Conservation (phyloP, 768 basidiomycete species). For the Filobasidium floriforme region DNA sequence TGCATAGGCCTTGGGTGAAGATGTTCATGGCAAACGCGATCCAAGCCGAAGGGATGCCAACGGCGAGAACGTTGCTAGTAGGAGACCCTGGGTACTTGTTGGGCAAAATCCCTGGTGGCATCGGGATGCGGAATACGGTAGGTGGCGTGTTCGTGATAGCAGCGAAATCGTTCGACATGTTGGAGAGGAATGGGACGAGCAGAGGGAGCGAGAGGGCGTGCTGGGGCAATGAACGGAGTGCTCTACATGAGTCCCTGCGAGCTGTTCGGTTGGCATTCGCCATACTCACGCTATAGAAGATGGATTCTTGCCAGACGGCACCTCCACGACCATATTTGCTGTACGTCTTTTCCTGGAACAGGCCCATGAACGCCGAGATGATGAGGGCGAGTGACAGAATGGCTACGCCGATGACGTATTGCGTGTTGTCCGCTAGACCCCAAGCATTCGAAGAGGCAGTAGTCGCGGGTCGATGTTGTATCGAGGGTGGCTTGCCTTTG, state of each 20-base stretch:
- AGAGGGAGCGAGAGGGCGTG: slow-evolving; percentile 71
- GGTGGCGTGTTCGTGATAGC: slow-evolving; percentile 51
- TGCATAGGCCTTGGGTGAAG: slow-evolving; percentile 68
- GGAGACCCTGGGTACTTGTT: slow-evolving; percentile 10
- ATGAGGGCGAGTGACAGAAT: slow-evolving; percentile 64
- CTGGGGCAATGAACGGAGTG: too few species aligned
- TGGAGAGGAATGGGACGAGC: slow-evolving; percentile 59
- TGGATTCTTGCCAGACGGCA: slow-evolving; percentile 69
- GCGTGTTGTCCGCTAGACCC: slow-evolving; percentile 18
- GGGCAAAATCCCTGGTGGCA: slow-evolving; percentile 9
- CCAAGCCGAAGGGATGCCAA: slow-evolving; percentile 49
- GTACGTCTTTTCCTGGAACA: slow-evolving; percentile 72
- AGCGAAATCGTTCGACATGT: slow-evolving; percentile 54
- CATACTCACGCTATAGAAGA: slow-evolving; percentile 67
- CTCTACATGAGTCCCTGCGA: too few species aligned
- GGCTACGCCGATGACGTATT: slow-evolving; percentile 59
- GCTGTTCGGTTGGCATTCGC: not conserved
- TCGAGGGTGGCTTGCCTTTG: slow-evolving; percentile 9
- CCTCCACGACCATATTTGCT: slow-evolving; percentile 52
- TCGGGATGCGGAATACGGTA: slow-evolving; percentile 22
- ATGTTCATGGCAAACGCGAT: slow-evolving; percentile 59
- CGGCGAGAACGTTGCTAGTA: not conserved
- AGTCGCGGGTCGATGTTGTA: not conserved
- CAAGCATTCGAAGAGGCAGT: slow-evolving; percentile 3
- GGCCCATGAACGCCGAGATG: slow-evolving; percentile 61